These are phyloP conservation scores for Tetracentron sinense DNA, from an alignment of 164 flowering plant species.

Conservation along the genomic window DNA sequence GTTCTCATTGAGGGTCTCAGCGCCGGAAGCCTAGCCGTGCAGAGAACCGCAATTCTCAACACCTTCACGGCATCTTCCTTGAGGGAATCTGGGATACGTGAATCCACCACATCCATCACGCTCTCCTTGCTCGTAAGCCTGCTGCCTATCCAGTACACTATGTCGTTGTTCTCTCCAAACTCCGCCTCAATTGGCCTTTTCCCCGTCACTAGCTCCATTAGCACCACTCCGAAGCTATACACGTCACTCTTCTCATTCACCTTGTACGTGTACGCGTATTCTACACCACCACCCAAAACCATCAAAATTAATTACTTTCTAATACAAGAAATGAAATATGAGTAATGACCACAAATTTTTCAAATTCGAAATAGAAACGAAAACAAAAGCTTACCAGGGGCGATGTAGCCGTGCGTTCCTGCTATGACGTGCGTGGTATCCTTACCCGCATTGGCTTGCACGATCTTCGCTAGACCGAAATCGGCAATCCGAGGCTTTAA, in stretches of 20 bases:
- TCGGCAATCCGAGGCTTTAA: constrained; percentile 63
- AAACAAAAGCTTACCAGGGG: constrained; percentile 46
- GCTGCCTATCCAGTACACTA: constrained; percentile 49
- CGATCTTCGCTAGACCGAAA: constrained; percentile 59
- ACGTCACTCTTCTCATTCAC: constrained; percentile 69
- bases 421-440: constrained; percentile 42
- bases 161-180: constrained; percentile 61
- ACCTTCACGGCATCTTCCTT: constrained; percentile 59
- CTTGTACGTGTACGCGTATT: constrained; percentile 59
- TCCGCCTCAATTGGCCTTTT: constrained; percentile 55
- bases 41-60: constrained; percentile 43
- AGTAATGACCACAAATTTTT: background rate
- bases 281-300: constrained; percentile 25
- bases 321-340: too few relatives aligned
- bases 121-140: constrained; percentile 28
- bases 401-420: constrained; percentile 74
- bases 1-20: constrained; percentile 73
- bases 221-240: constrained; percentile 76
- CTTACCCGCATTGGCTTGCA: constrained; percentile 20
- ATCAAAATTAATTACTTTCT: background rate
- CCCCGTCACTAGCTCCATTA: constrained; percentile 72
- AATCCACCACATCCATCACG: constrained; percentile 35
- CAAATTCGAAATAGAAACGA: background rate
- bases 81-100: constrained; percentile 32
- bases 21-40: constrained; percentile 55